Evolutionary conservation across 1,139 yeast genomes (phyloP), one percentile per base, ranked within the genome.

Genomic region (Lodderomyces metapsilosis): DNA sequence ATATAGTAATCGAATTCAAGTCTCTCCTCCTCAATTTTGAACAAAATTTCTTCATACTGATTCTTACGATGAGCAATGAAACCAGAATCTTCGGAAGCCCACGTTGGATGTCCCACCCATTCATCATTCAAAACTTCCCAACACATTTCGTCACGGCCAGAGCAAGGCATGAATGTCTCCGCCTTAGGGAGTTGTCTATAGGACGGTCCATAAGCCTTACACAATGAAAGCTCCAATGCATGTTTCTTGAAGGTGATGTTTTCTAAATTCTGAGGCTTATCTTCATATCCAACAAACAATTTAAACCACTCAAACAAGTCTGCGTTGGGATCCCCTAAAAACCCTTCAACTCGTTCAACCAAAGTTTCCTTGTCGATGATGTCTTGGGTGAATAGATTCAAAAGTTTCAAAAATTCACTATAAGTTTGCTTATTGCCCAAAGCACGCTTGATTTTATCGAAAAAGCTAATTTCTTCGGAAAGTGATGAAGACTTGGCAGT

Each of bases 41-140:
- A 91, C 47, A 94, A 69, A 42, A 92, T 88, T 64, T 92, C 98
- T 65, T 92, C 98, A 60, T 91, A 92, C 65, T 92, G 98, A 59
- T 94, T 92, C 64, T 94, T 92, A 53, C 98, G 82, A 62, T 94
- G 98, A 13, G 98, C 96, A 59, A 92, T 91, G 58, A 91, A 92
- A 0, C 98, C 98, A 18, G 96, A 88, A 61, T 94, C 98, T 63
- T 92, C 98, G 1, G 98, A 91, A 1, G 98, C 98, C 98, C 98
- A 94, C 5, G 96, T 95, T 30, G 99, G 99, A 63, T 91, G 98
- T 2, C 97, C 97, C 20, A 92, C 98, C 98, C 98, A 94, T 64
- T 92, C 98, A 61, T 92, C 98, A 62, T 92, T 92, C 53, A 94
- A 75, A 20, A 92, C 96, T 60, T 92, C 98, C 98, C 98, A 91